These are phyloP conservation scores for Beauveria caledonica DNA, from an alignment of 2,329 filamentous ascomycete species.

Conservation along the genomic window DNA sequence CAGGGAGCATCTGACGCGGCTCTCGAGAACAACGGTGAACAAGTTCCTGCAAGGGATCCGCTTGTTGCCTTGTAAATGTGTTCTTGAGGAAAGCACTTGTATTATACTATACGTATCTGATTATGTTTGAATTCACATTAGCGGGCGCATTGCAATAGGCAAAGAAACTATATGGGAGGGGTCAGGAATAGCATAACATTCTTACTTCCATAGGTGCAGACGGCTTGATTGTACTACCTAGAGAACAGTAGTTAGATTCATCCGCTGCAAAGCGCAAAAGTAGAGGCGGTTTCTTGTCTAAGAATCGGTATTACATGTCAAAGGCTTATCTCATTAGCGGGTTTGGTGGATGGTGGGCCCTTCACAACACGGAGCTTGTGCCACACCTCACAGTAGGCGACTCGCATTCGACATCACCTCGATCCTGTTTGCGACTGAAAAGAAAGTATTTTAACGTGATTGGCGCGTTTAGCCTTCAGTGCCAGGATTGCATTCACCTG, in stretches of 20 bases:
- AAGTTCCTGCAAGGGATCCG: conserved; percentile 3
- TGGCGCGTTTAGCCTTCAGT: not conserved
- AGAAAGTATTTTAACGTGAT: not conserved
- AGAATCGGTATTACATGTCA: not conserved
- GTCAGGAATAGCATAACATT: not conserved
- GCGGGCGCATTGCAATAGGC: conserved; percentile 5
- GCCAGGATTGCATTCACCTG: not conserved
- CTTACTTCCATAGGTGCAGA: not conserved
- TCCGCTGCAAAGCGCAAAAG: not conserved
- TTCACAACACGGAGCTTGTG: not conserved
- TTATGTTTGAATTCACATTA: conserved; percentile 1
- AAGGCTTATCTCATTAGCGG: conserved; percentile 10
- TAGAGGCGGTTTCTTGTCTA: not conserved
- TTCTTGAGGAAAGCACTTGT: not conserved
- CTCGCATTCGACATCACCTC: not conserved
- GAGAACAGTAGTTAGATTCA: not conserved
- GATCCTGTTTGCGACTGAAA: not conserved
- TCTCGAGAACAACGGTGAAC: not conserved
- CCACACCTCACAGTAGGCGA: not conserved
- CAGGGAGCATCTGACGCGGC: not conserved
- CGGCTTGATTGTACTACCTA: not conserved
- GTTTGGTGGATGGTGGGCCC: not conserved
- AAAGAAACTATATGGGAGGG: conserved; percentile 8
- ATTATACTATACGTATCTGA: not conserved
- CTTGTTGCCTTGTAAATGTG: conserved; percentile 5